Percentiles rank a stretch among this genome's conserved stretches.
Evolutionary conservation across 2,329 filamentous ascomycete genomes (phyloP).

Genomic region (Monascus ruber): DNA sequence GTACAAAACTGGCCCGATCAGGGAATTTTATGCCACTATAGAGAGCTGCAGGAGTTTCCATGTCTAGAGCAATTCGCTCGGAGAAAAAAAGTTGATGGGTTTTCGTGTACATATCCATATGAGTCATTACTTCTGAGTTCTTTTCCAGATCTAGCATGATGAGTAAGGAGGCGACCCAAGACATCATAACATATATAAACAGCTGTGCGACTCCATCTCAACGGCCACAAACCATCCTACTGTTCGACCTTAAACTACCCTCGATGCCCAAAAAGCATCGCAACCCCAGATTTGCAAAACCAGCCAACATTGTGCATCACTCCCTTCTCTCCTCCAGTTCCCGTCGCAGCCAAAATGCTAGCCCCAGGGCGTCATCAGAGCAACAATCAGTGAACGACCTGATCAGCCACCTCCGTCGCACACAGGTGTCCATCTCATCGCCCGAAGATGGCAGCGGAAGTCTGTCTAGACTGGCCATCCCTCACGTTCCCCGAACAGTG

Average conservation of each 20-base stretch:
- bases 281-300: conserved; percentile 27
- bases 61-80: no score
- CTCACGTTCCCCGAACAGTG: conserved; percentile 22
- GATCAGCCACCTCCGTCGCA: conserved; percentile 35
- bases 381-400: conserved; percentile 36
- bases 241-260: conserved; percentile 2
- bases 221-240: background rate
- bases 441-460: conserved; percentile 8
- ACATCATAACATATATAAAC: no score
- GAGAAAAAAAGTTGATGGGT: no score
- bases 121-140: no score
- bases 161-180: no score
- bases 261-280: conserved; percentile 40
- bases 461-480: conserved; percentile 9
- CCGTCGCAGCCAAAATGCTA: conserved; percentile 16
- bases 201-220: no score
- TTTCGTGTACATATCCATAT: no score
- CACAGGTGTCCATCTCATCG: conserved; percentile 19
- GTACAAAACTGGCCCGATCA: no score
- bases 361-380: conserved; percentile 12
- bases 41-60: no score
- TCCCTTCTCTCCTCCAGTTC: conserved; percentile 21
- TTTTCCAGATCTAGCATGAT: no score
- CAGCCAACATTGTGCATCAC: conserved; percentile 29
- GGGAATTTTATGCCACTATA: no score